phyloP scores from a whole-genome alignment of 495 filamentous ascomycete genomes.

The Penicillium verhagenii region DNA sequence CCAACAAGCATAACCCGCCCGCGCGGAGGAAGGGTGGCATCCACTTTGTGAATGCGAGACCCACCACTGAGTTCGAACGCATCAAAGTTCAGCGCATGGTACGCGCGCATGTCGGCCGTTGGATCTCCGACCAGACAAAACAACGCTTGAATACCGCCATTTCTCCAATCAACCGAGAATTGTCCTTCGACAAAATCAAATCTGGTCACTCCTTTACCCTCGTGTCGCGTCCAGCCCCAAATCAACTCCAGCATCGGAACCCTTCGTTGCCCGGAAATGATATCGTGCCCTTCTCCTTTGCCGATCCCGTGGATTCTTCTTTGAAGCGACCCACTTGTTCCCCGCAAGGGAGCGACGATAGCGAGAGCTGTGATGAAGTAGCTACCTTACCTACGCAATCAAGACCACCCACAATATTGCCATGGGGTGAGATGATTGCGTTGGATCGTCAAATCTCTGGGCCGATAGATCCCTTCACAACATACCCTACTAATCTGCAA shows the following conservation, averaged over 20 bases:
- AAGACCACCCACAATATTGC: background rate
- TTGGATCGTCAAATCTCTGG: slow-evolving; percentile 27
- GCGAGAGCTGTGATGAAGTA: background rate
- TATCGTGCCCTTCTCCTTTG: background rate
- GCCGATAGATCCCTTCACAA: slow-evolving; percentile 32
- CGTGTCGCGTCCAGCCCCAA: background rate
- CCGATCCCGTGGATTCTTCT: too few species aligned
- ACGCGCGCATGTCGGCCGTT: slow-evolving; percentile 41
- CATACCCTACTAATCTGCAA: background rate
- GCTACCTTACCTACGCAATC: background rate
- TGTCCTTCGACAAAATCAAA: background rate
- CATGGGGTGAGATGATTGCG: background rate
- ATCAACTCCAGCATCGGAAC: background rate
- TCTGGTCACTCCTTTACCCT: background rate
- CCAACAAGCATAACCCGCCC: slow-evolving; percentile 22
- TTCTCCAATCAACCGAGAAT: background rate
- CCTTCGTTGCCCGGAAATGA: background rate
- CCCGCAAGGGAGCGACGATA: background rate
- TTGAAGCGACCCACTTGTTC: background rate
- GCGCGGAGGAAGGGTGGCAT: slow-evolving; percentile 30
- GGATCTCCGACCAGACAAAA: slow-evolving; percentile 44
- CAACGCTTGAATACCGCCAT: slow-evolving; percentile 16
- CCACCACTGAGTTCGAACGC: slow-evolving; percentile 33
- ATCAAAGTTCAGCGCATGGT: slow-evolving; percentile 33
- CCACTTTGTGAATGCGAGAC: slow-evolving; percentile 43